Evolutionary conservation across 345 rosid genomes (phyloP), one percentile per base, ranked within the genome.

Genomic region (Cardamine resedifolia): DNA sequence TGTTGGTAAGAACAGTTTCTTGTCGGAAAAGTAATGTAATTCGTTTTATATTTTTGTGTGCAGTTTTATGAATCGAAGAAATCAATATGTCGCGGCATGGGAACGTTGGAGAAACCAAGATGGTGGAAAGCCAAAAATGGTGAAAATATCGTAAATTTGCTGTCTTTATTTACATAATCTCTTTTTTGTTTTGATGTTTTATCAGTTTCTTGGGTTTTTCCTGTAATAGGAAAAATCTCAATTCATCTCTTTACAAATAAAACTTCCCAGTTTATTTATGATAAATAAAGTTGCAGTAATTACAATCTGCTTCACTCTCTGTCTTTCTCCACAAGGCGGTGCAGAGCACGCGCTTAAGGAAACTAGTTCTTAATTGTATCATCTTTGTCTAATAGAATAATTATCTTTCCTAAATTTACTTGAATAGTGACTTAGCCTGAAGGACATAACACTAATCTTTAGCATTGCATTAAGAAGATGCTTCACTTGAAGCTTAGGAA

Each of bases 1-100:
- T 21, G 43, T 31, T 41, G 47, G 27, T 64, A 44, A 31, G 47
- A 61, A 53, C 41, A 69, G 53, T 55, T 69, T 34, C 70, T 76
- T 76, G 70, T 45, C 65, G 52, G 38, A 7, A 47, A 70, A 57
- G 71, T 70, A 63, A 64, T 2, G 14, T 31, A 20, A 44, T 15
- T 1, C 3, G 10, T 38, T 68, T 62, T 43, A 43, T 43, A 28
- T 45, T 3, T 19, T n/a, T 34, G 27, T 41, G 18, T 57, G 10
- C 61, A 76, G 75, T 36, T 74, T 41, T 59, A 18, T 68, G 58
- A 68, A 68, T 61, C 79, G 47, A 50, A 64, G 28, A 57, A 72
- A 64, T 52, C 50, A 73, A 56, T 64, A 64, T 64, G 64, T 72
- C 62, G 33, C 47, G 49, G 49, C 59, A 66, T 66, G 72, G 28